These are phyloP conservation scores for Entrophospora sp. DNA, from an alignment of 192 early-diverging fungal genomes.

Conservation along the genomic window DNA sequence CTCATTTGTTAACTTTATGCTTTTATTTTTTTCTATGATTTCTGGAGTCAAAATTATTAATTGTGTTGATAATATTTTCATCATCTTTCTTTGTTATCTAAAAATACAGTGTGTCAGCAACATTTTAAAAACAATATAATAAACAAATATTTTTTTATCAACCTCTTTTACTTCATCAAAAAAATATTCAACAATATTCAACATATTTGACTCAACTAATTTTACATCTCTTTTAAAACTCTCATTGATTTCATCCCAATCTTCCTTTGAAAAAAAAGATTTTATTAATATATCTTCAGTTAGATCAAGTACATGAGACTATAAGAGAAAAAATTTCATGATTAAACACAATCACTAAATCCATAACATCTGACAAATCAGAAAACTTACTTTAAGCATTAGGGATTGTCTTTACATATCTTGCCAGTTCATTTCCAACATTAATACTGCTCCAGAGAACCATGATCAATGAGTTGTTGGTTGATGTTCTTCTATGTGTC, in stretches of 20 bases:
- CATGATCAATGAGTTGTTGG: conserved; percentile 1
- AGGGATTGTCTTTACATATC: conserved; percentile 21
- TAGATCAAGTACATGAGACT: conserved; percentile 9
- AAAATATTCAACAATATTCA: conserved; percentile 15
- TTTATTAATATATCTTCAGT: conserved; percentile 15
- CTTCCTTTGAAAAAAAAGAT: conserved; percentile 16
- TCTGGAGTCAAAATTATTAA: conserved; percentile 18
- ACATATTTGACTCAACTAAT: conserved; percentile 15
- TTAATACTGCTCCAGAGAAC: conserved; percentile 15
- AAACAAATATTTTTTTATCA: conserved; percentile 6
- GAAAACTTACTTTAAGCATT: conserved; percentile 22
- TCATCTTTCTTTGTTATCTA: conserved; percentile 21
- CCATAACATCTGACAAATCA: neutral
- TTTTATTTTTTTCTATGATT: conserved; percentile 13
- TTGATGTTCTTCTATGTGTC: conserved; percentile 10
- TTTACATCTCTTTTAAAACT: conserved; percentile 11
- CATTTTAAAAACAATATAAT: conserved; percentile 15
- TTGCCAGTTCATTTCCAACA: conserved; percentile 14
- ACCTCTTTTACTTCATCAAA: conserved; percentile 25
- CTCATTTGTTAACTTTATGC: conserved; percentile 13
- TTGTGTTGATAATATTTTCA: conserved; percentile 16
- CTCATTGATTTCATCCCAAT: conserved; percentile 9
- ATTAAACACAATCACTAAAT: conserved; percentile 11
- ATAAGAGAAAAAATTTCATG: conserved; percentile 1
- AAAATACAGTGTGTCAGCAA: neutral